Evolutionary conservation across 495 filamentous ascomycete genomes (phyloP), one percentile per base, ranked within the genome.

Genomic region (Neohortaea acidophila): DNA sequence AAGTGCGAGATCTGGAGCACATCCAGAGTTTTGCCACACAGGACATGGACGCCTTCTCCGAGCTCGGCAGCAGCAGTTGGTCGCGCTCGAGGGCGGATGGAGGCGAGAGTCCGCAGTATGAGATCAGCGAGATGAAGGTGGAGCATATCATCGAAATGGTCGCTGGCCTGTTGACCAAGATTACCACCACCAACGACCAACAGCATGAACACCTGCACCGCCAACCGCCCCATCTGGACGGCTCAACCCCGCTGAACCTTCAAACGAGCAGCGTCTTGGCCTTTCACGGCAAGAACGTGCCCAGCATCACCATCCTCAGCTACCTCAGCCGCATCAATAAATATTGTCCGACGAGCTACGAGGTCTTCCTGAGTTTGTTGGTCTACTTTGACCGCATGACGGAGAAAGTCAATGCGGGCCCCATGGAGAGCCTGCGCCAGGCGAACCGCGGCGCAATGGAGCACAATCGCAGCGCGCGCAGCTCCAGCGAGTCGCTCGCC

Each of bases 301-400:
- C 89, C 2, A 89, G 79, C 53, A 99, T 99, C 44, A 91, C 86
- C 23, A 96, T 99, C 38, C 63, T 91, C 39, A 96, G 84, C 66
- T 99, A 99, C 47, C 64, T 99, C 20, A 87, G 75, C 54, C 79
- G 89, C 31, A 96, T 99, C 50, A 87, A 99, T 56, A 96, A 94
- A 59, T 99, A 99, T 54, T 99, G 89, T 51, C 89, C 89, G 0
- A 96, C 91, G 3, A 96, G 89, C 4, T 99, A 94, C 57, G 89
- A 99, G 60, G 89, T 99, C 0, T 99, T 99, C 51, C 63, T 99
- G 27, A 92, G 84, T 45, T 57, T 99, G 50, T 62, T 99, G 36
- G 84, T 99, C 27, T 99, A 99, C 51, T 99, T 99, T 59, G 89
- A 99, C 55, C 78, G 89, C 22, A 99, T 99, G 89, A 93, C 91